Percentiles rank a stretch among this genome's conserved stretches.
Conservation (phyloP, 768 basidiomycete species). For the Hericium erinaceus region DNA sequence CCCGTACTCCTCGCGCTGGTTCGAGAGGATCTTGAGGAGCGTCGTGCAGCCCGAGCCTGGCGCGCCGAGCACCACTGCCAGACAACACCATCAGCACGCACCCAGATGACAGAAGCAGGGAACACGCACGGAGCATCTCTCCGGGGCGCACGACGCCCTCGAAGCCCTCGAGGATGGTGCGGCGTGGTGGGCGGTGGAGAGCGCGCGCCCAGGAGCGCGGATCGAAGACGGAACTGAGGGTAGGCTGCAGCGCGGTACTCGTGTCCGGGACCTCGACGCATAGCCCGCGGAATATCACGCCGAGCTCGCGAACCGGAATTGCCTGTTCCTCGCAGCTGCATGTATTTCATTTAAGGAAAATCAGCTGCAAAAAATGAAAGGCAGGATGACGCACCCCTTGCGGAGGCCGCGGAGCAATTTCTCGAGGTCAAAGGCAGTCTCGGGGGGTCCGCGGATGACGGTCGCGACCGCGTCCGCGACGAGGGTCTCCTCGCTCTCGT, state of each 20-base stretch:
- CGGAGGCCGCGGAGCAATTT: constrained; percentile 17
- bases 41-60: constrained; percentile 83
- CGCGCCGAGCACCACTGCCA: constrained; percentile 70
- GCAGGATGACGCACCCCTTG: constrained; percentile 13
- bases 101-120: too few species aligned
- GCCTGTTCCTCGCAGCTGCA: constrained; percentile 37
- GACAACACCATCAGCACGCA: neutral
- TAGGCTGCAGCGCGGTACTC: constrained; percentile 35
- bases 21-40: constrained; percentile 73
- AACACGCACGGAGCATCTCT: constrained; percentile 57
- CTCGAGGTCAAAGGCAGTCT: constrained; percentile 23
- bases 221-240: constrained; percentile 53
- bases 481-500: neutral
- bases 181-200: constrained; percentile 48
- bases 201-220: constrained; percentile 35
- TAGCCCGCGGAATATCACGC: constrained; percentile 51
- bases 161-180: constrained; percentile 44
- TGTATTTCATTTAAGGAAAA: too few species aligned
- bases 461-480: neutral
- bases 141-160: constrained; percentile 53
- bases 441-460: neutral
- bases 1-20: constrained; percentile 61
- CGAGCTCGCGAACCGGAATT: constrained; percentile 46
- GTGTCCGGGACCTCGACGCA: constrained; percentile 47
- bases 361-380: neutral